These are phyloP conservation scores for Biscogniauxia marginata DNA, from an alignment of 2,329 filamentous ascomycete species.

Conservation along the genomic window DNA sequence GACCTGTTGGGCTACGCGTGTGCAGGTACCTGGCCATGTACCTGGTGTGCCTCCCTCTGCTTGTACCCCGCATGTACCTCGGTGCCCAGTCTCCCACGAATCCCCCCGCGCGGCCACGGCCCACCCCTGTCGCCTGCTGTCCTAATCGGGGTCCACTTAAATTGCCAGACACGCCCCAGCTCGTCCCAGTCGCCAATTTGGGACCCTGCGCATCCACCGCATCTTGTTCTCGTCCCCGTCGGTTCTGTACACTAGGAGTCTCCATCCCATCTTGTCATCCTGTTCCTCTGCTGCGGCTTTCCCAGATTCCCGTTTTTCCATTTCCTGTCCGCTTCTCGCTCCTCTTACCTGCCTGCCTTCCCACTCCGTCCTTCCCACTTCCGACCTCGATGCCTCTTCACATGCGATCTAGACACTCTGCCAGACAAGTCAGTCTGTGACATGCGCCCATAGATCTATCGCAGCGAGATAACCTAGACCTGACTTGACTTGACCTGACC, in stretches of 20 bases:
- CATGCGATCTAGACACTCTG: neutral
- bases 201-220: neutral
- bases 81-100: neutral
- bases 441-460: neutral
- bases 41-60: neutral
- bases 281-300: neutral
- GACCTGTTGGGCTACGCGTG: neutral
- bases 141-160: neutral
- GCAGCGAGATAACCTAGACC: neutral
- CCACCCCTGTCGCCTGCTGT: neutral
- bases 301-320: neutral
- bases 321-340: neutral
- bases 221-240: neutral
- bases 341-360: neutral
- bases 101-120: neutral
- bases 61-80: neutral
- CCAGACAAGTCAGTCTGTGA: neutral
- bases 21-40: no score
- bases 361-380: no score
- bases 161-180: neutral
- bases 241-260: neutral
- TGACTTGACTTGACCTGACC: neutral
- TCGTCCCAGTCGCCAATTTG: neutral
- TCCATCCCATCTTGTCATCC: neutral
- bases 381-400: neutral